phyloP scores from a whole-genome alignment of 2,329 filamentous ascomycete species.

The Xylariaceae sp. region DNA sequence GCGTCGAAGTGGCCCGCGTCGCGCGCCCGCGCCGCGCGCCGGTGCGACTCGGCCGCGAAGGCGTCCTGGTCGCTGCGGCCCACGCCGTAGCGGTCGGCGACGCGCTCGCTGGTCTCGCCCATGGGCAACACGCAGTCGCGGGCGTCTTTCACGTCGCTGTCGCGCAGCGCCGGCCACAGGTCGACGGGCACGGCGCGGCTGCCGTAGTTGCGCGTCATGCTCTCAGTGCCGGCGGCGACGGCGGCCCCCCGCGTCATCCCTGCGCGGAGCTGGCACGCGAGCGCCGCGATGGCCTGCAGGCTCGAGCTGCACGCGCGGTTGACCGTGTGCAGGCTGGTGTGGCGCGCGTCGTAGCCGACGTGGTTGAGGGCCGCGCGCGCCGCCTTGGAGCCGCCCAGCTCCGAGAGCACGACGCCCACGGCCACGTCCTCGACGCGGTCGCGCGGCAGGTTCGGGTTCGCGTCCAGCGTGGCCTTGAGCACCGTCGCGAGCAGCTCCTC shows the following conservation, averaged over 20 bases:
- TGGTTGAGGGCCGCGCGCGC: constrained; percentile 87
- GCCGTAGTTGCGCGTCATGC: constrained; percentile 90
- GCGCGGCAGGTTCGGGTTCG: constrained; percentile 65
- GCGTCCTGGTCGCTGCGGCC: constrained; percentile 70
- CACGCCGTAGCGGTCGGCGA: constrained; percentile 69
- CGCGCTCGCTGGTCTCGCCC: constrained; percentile 86
- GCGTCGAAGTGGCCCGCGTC: constrained; percentile 60
- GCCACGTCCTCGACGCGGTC: constrained; percentile 69
- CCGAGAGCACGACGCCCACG: constrained; percentile 82
- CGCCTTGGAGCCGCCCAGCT: constrained; percentile 84
- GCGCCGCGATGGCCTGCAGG: constrained; percentile 65
- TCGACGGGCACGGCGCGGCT: constrained; percentile 75
- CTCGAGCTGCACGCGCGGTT: constrained; percentile 81
- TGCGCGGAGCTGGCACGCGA: constrained; percentile 68
- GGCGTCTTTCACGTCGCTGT: constrained; percentile 59
- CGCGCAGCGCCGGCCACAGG: constrained; percentile 66
- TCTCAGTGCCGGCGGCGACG: constrained; percentile 88
- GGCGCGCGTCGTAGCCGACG: constrained; percentile 59
- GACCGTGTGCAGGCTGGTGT: constrained; percentile 73
- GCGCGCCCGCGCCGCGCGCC: constrained; percentile 64
- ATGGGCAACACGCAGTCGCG: constrained; percentile 89
- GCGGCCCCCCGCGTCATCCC: constrained; percentile 66
- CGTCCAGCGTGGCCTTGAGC: constrained; percentile 59
- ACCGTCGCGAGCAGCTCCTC: constrained; percentile 74
- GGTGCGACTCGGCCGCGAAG: constrained; percentile 70